Percentiles rank a stretch among this genome's conserved stretches.
Conservation (phyloP, 148 eudicot species). For the Rhododendron molle region DNA sequence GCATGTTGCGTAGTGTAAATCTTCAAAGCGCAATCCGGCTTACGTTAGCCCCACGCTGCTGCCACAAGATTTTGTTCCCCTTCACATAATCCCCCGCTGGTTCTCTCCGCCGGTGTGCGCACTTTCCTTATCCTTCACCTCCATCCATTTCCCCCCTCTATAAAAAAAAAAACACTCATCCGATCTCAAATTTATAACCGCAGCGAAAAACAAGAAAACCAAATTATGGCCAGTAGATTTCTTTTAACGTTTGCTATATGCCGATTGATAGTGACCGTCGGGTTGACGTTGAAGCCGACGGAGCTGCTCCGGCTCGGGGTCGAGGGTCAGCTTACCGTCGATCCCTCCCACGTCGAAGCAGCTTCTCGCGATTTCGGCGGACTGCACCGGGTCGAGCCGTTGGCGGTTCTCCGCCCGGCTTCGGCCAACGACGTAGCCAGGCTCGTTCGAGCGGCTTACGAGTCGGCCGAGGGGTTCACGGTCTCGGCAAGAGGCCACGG, state of each 20-base stretch:
- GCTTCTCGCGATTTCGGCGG: slow-evolving; percentile 76
- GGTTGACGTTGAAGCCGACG: slow-evolving; percentile 49
- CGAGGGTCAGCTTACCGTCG: slow-evolving; percentile 34
- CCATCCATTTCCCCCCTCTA: background rate
- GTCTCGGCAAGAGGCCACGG: slow-evolving; percentile 91
- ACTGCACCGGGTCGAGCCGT: slow-evolving; percentile 34
- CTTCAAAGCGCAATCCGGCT: slow-evolving; percentile 33
- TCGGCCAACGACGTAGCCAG: slow-evolving; percentile 52
- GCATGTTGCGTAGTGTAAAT: slow-evolving; percentile 27
- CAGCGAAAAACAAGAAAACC: background rate
- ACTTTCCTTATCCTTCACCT: slow-evolving; percentile 18
- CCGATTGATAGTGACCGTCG: slow-evolving; percentile 53
- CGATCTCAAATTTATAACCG: background rate
- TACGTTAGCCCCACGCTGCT: slow-evolving; percentile 32
- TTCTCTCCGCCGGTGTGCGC: slow-evolving; percentile 1
- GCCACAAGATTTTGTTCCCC: slow-evolving; percentile 27
- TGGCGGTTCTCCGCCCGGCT: slow-evolving; percentile 53
- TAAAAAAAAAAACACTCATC: background rate
- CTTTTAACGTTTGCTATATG: slow-evolving; percentile 43
- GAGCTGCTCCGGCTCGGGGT: slow-evolving; percentile 32
- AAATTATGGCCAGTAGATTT: slow-evolving; percentile 44
- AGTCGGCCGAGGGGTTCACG: slow-evolving; percentile 34
- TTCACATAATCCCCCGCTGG: background rate
- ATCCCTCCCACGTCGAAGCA: slow-evolving; percentile 29
- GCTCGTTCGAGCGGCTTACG: slow-evolving; percentile 37